Base-by-base conservation (phyloP, 345 rosid species). In the Moricandia moricandioides region DNA sequence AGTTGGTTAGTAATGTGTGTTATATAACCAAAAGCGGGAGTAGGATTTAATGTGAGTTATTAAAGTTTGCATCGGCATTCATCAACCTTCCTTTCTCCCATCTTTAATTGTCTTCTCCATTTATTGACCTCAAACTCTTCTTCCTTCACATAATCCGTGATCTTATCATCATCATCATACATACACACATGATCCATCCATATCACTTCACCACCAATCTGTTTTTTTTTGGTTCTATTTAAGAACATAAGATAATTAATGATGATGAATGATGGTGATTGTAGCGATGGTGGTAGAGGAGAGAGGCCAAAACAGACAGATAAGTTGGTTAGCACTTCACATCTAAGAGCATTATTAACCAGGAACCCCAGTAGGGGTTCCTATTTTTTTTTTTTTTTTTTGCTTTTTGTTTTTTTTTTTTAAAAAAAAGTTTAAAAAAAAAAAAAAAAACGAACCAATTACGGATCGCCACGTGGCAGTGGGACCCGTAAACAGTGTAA, bases 61-160 rank as follows among this genome's bases (percentile, higher is more conserved):
- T 78, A 78, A 78, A 72, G 77, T 78, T 78, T 78, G 81, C 81
- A 78, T 78, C 81, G 65, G 77, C 77, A 78, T 72, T 72, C 70
- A 78, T 72, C 77, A 67, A 66, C 77, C 81, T 72, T 72, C 77
- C 78, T 73, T 67, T 66, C 81, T 71, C 69, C 55, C 55, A 49
- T 49, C 9, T 49, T 49, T 72, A 77, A 78, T 67, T 78, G 69
- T 52, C 58, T 78, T 64, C 69, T 72, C 77, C 78, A 78, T 78
- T 78, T 72, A 78, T 78, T 78, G 65, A 65, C 57, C 67, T 78
- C 31, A 66, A 66, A 45, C 52, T 57, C 61, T 71, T 47, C 37
- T 47, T 65, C 33, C 24, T 45, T 59, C 61, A 40, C 68, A 51
- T 30, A 51, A 37, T 51, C 7, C 26, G 49, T 62, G 24, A 21